These are phyloP conservation scores for Lunasporangiospora selenospora DNA, from an alignment of 192 early-diverging fungal genomes.

Conservation along the genomic window DNA sequence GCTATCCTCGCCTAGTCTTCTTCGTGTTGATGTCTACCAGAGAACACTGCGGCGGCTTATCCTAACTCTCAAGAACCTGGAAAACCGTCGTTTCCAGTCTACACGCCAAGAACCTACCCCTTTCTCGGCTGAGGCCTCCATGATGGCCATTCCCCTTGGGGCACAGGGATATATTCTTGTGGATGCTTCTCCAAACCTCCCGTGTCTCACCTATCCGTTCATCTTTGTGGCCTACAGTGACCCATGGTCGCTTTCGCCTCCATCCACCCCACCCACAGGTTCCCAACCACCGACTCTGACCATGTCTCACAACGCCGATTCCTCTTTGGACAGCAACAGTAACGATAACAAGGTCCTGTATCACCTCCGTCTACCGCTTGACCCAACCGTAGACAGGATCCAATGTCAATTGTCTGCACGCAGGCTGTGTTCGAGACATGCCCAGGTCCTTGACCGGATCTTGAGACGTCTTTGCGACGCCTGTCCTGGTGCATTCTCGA, in stretches of 20 bases:
- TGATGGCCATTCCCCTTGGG: too few species aligned
- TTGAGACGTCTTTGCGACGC: slow-evolving; percentile 31
- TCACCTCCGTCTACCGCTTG: slow-evolving; percentile 19
- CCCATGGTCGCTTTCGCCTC: not conserved
- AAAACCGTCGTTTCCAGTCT: too few species aligned
- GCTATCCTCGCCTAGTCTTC: slow-evolving; percentile 23
- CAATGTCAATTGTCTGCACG: slow-evolving; percentile 34
- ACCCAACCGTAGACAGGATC: slow-evolving; percentile 19
- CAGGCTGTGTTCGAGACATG: slow-evolving; percentile 18
- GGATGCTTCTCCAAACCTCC: too few species aligned
- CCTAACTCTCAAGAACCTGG: too few species aligned
- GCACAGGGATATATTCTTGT: too few species aligned
- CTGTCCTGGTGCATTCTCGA: slow-evolving; percentile 29
- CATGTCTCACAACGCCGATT: not conserved
- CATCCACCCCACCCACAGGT: not conserved
- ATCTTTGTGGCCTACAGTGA: slow-evolving; percentile 21
- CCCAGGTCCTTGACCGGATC: slow-evolving; percentile 19
- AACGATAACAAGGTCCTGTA: not conserved
- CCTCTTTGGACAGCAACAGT: not conserved
- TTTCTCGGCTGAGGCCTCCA: too few species aligned
- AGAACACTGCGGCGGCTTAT: slow-evolving; percentile 22
- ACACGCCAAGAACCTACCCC: too few species aligned
- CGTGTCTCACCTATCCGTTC: slow-evolving; percentile 20
- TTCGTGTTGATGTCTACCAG: slow-evolving; percentile 23
- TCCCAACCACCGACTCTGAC: too few species aligned